A percentile compares a stretch with the other conserved stretches of the same genome.
These are phyloP conservation scores for Rubia yunnanensis DNA, from an alignment of 257 asterid species.

Conservation along the genomic window DNA sequence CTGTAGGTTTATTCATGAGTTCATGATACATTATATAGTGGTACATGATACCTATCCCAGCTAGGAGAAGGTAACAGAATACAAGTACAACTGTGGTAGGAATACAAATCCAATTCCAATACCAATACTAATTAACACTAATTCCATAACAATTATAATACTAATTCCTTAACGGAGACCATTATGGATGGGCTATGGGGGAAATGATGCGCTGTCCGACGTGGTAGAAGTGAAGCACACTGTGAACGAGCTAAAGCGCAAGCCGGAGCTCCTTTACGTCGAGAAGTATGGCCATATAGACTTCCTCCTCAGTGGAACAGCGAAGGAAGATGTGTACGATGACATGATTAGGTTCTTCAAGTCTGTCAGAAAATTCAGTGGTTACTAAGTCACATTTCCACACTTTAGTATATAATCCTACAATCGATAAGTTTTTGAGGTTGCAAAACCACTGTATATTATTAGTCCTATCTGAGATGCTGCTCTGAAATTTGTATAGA, in stretches of 20 bases:
- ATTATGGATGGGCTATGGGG: slow-evolving; percentile 92
- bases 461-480: neutral
- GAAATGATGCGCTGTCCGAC: slow-evolving; percentile 81
- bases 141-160: too few relatives aligned
- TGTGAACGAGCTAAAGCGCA: slow-evolving; percentile 41
- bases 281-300: slow-evolving; percentile 87
- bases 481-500: neutral
- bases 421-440: neutral
- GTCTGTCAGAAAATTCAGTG: slow-evolving; percentile 27
- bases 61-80: too few relatives aligned
- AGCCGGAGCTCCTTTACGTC: slow-evolving; percentile 69
- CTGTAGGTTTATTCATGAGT: too few relatives aligned
- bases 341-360: slow-evolving; percentile 56
- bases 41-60: too few relatives aligned
- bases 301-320: slow-evolving; percentile 58
- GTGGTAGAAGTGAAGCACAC: slow-evolving; percentile 63
- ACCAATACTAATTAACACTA: too few relatives aligned
- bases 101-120: too few relatives aligned
- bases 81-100: too few relatives aligned
- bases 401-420: neutral
- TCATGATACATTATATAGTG: too few relatives aligned
- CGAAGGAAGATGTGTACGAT: slow-evolving; percentile 72
- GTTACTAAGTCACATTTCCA: slow-evolving; percentile 2
- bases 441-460: neutral
- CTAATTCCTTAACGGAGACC: too few relatives aligned